Base-by-base conservation (phyloP, 768 basidiomycete species). In the Psilocybe tampanensis region DNA sequence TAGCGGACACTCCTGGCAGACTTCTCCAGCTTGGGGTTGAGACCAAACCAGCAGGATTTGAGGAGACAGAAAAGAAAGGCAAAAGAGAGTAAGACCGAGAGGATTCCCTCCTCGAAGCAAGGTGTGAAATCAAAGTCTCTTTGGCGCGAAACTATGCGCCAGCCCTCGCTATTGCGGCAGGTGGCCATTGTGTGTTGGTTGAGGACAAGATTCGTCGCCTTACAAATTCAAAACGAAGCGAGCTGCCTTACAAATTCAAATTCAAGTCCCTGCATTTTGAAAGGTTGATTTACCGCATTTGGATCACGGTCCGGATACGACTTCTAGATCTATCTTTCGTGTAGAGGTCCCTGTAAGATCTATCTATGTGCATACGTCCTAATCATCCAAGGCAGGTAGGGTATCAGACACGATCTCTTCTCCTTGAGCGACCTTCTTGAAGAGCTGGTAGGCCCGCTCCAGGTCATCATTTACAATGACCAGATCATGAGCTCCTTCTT, bases 401-500 rank as follows among this genome's bases (percentile, higher is more conserved):
- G 59, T 60, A 72, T 95, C 93, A 13, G 85, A 81, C 23, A 68
- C 67, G 22, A 83, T 73, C 42, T 72, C 66, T 53, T 90, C 84
- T 21, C 92, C 95, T 36, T 90, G 76, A 0, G 94, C 92, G 18
- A 95, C 81, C 56, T 76, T 75, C 70, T 85, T 87, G 68, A 98
- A 86, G n/a, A 88, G 70, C 0, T 74, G 72, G 69, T 95, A 96
- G 8, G 95, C 93, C 15, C 84, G 74, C 44, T 95, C 91, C 13
- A 96, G 70, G 67, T 95, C 85, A 64, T 95, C 95, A 72, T 98
- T 98, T 57, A 98, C 85, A 58, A 98, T 86, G 55, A 97, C 83
- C 33, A 90, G 66, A 70, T 98, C 90, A 63, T 94, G 93, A 0
- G 81, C 80, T 33, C 80, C 82, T 65, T 91, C 79, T 66, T 86